A percentile compares a stretch with the other conserved stretches of the same genome.
Conservation (phyloP, 257 asterid genomes). For the Ocimum tenuiflorum region DNA sequence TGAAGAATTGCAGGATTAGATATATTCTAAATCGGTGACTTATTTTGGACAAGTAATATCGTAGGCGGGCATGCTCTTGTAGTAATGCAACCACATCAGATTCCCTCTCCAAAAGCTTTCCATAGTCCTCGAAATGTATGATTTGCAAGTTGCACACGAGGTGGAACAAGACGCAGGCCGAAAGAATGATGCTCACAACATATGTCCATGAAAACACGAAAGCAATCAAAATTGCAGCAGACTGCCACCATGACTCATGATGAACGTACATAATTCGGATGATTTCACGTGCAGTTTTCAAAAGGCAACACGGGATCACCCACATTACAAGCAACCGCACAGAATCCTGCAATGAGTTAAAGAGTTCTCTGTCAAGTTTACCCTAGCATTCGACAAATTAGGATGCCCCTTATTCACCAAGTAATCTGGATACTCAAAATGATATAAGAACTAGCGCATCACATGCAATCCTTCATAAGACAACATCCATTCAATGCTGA, state of each 20-base stretch:
- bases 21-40: slow-evolving; percentile 85
- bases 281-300: slow-evolving; percentile 64
- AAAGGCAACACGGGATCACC: slow-evolving; percentile 54
- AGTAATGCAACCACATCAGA: slow-evolving; percentile 42
- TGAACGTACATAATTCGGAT: slow-evolving; percentile 47
- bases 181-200: slow-evolving; percentile 42
- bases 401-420: neutral
- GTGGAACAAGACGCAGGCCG: slow-evolving; percentile 60
- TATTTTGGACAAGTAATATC: slow-evolving; percentile 63
- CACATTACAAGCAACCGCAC: slow-evolving; percentile 47
- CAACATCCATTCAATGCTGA: neutral
- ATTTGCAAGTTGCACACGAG: slow-evolving; percentile 74
- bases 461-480: neutral
- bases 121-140: slow-evolving; percentile 74
- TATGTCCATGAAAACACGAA: slow-evolving; percentile 61
- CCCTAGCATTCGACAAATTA: neutral
- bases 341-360: slow-evolving; percentile 48
- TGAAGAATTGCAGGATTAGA: slow-evolving; percentile 63
- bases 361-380: slow-evolving; percentile 8
- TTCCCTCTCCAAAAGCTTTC: slow-evolving; percentile 68
- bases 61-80: slow-evolving; percentile 68
- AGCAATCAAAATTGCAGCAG: slow-evolving; percentile 41
- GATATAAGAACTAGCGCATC: too few relatives aligned
- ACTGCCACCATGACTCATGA: slow-evolving; percentile 63
- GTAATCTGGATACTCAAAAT: too few relatives aligned